Conservation (phyloP, 768 basidiomycete species). For the Lentinula lateritia region DNA sequence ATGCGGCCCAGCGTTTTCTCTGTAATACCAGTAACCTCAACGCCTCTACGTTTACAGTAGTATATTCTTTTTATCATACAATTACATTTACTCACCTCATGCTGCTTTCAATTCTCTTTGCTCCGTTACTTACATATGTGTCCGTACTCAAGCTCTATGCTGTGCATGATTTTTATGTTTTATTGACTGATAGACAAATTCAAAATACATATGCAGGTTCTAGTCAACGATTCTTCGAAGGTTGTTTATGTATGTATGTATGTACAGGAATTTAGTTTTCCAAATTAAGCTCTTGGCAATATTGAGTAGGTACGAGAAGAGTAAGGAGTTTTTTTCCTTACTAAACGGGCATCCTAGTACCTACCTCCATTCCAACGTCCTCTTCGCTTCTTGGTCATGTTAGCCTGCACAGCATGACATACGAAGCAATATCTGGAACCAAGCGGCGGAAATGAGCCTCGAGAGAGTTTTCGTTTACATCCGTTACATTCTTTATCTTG, state of each 20-base stretch:
- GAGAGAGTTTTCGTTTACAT: neutral
- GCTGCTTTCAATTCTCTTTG: neutral
- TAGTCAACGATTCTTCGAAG: no score
- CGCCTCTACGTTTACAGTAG: neutral
- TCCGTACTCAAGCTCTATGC: neutral
- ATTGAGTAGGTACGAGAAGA: no score
- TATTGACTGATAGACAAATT: no score
- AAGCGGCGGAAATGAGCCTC: neutral
- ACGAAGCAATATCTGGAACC: neutral
- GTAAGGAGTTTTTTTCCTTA: no score
- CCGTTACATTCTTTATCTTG: neutral
- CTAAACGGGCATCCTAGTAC: no score
- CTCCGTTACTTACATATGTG: neutral
- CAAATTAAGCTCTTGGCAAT: no score
- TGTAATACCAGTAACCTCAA: neutral
- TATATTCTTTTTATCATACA: neutral
- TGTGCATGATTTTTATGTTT: neutral
- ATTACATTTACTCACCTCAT: neutral
- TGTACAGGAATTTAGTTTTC: no score
- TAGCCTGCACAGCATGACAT: neutral
- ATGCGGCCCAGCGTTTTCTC: neutral
- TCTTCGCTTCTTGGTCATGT: no score
- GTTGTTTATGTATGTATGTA: no score
- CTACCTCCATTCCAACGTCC: no score
- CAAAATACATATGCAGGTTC: no score